Evolutionary conservation across 805 yeast genomes (phyloP).

Genomic region (Pichia kluyveri): DNA sequence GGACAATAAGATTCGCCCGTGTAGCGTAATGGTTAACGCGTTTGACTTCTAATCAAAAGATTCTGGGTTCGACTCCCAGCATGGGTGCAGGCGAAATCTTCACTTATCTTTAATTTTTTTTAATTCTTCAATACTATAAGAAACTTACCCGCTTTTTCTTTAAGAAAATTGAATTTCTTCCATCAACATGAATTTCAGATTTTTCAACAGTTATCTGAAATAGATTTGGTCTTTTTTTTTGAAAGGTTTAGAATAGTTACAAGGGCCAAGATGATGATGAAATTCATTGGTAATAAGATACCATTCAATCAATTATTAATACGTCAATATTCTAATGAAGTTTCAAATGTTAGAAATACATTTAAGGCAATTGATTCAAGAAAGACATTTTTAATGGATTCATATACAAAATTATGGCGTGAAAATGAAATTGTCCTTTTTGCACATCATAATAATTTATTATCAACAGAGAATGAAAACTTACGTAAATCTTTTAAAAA

Average conservation of each 20-base stretch:
- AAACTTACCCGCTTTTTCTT: slow-evolving; percentile 1
- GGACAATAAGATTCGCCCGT: slow-evolving; percentile 29
- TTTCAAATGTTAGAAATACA: slow-evolving; percentile 20
- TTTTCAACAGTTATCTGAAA: no score
- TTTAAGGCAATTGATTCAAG: slow-evolving; percentile 61
- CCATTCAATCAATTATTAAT: not conserved
- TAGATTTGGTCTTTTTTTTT: not conserved
- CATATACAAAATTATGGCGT: slow-evolving; percentile 64
- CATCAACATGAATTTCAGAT: no score
- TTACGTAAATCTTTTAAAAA: slow-evolving; percentile 53
- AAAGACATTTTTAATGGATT: slow-evolving; percentile 79
- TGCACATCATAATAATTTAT: slow-evolving; percentile 77
- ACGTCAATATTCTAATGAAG: slow-evolving; percentile 6
- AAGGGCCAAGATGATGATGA: slow-evolving; percentile 1
- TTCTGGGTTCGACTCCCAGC: slow-evolving; percentile 56
- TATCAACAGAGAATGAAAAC: slow-evolving; percentile 55
- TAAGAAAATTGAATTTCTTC: no score
- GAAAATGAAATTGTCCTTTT: slow-evolving; percentile 62
- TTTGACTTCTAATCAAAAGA: slow-evolving; percentile 60
- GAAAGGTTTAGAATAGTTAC: not conserved
- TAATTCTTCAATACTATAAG: no score
- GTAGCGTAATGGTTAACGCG: slow-evolving; percentile 64
- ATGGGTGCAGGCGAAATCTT: slow-evolving; percentile 26
- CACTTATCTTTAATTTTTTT: slow-evolving; percentile 2
- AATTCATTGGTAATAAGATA: not conserved